Evolutionary conservation across 768 basidiomycete species (phyloP).

Genomic region (Russula emetica): DNA sequence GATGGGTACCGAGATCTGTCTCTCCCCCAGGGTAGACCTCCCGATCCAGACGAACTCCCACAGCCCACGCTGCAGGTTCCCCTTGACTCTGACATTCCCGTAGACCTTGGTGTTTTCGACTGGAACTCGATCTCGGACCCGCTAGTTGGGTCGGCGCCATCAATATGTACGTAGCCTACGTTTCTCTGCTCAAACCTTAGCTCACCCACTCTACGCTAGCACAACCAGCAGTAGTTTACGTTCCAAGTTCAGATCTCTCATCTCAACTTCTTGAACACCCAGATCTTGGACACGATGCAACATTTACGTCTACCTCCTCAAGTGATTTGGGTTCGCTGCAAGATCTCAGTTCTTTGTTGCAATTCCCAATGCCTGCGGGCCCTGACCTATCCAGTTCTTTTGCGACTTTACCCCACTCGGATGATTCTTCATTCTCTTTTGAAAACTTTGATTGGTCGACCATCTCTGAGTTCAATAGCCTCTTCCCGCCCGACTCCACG

Average conservation of each 20-base stretch:
- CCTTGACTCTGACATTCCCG: background rate
- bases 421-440: background rate
- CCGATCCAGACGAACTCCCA: background rate
- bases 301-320: background rate
- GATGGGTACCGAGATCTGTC: background rate
- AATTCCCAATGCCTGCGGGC: background rate
- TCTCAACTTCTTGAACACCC: background rate
- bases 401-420: background rate
- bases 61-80: background rate
- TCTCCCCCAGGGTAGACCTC: too few relatives aligned
- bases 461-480: background rate
- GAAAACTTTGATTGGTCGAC: background rate
- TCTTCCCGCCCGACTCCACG: background rate
- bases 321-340: background rate
- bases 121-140: conserved; percentile 6
- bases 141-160: background rate
- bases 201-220: background rate
- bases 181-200: background rate
- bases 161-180: background rate
- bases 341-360: background rate
- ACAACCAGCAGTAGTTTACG: background rate
- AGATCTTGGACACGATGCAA: background rate
- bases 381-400: background rate
- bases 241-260: conserved; percentile 4
- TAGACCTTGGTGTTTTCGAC: background rate